phyloP scores from a whole-genome alignment of 2,329 filamentous ascomycete genomes.

The Mycogone perniciosa region DNA sequence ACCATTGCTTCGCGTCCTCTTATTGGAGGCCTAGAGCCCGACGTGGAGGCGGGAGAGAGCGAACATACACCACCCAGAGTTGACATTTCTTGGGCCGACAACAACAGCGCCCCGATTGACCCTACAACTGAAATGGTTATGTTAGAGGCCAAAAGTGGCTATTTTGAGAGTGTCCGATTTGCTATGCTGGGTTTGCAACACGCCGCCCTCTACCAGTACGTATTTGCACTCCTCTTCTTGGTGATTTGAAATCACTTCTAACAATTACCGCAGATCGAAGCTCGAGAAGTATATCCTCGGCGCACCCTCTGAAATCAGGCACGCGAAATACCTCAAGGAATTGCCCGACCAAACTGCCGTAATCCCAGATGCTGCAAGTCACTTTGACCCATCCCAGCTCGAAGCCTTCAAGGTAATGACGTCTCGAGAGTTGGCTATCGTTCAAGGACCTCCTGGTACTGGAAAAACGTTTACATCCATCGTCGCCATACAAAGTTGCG shows the following conservation, averaged over 20 bases:
- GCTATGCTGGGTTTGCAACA: slow-evolving; percentile 66
- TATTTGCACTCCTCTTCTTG: slow-evolving; percentile 8
- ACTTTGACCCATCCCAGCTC: slow-evolving; percentile 66
- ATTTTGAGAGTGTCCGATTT: slow-evolving; percentile 71
- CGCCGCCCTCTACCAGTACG: slow-evolving; percentile 47
- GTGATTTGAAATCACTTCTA: background rate
- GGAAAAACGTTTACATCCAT: slow-evolving; percentile 80
- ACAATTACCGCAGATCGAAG: slow-evolving; percentile 39
- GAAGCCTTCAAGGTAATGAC: slow-evolving; percentile 63
- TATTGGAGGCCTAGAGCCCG: slow-evolving; percentile 50
- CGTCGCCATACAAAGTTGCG: slow-evolving; percentile 46
- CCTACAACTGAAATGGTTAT: slow-evolving; percentile 66
- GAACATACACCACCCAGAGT: slow-evolving; percentile 53
- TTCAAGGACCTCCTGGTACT: slow-evolving; percentile 74
- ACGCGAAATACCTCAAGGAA: slow-evolving; percentile 25
- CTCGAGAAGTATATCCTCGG: slow-evolving; percentile 56
- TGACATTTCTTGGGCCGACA: slow-evolving; percentile 64
- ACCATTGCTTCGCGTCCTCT: slow-evolving; percentile 65
- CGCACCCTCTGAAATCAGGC: slow-evolving; percentile 29
- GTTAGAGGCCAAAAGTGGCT: slow-evolving; percentile 67
- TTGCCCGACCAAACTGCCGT: background rate
- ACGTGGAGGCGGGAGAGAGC: slow-evolving; percentile 23
- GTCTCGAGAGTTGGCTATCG: slow-evolving; percentile 63
- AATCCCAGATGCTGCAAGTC: slow-evolving; percentile 17
- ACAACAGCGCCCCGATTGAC: slow-evolving; percentile 58